These are phyloP conservation scores for Talaromyces sp. DNA, from an alignment of 2,329 filamentous ascomycete species.

Conservation along the genomic window DNA sequence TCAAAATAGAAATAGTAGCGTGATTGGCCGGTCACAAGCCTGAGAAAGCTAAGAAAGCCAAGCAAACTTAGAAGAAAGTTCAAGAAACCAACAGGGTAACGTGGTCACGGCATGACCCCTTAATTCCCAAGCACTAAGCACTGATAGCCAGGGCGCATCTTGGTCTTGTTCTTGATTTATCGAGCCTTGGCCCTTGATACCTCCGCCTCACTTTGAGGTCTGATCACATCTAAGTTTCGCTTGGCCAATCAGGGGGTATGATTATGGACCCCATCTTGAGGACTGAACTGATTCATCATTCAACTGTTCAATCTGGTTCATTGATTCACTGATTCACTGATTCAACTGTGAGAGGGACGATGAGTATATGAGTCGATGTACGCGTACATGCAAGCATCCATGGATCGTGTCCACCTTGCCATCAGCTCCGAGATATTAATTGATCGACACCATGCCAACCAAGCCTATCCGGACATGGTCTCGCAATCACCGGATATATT, in stretches of 20 bases:
- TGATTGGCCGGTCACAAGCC: neutral
- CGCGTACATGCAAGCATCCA: neutral
- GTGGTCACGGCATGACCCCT: conserved; percentile 1
- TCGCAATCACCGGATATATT: too few relatives aligned
- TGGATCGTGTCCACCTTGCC: too few relatives aligned
- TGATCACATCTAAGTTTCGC: neutral
- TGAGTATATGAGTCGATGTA: neutral
- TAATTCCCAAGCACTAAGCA: conserved; percentile 4
- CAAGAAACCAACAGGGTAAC: neutral
- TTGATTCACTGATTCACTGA: too few relatives aligned
- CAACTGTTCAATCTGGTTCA: too few relatives aligned
- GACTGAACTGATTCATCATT: neutral
- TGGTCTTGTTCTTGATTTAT: neutral
- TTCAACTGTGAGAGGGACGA: too few relatives aligned
- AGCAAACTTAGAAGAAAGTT: neutral
- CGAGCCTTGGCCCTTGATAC: neutral
- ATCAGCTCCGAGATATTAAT: neutral
- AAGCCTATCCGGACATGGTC: too few relatives aligned
- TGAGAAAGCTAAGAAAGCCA: neutral
- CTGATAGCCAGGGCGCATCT: neutral
- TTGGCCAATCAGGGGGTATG: neutral
- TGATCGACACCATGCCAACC: neutral
- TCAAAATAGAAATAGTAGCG: neutral
- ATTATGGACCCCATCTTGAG: neutral
- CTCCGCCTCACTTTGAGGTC: conserved; percentile 11